Base-by-base conservation (phyloP, 306 rosid species). In the Gillenia trifoliata region DNA sequence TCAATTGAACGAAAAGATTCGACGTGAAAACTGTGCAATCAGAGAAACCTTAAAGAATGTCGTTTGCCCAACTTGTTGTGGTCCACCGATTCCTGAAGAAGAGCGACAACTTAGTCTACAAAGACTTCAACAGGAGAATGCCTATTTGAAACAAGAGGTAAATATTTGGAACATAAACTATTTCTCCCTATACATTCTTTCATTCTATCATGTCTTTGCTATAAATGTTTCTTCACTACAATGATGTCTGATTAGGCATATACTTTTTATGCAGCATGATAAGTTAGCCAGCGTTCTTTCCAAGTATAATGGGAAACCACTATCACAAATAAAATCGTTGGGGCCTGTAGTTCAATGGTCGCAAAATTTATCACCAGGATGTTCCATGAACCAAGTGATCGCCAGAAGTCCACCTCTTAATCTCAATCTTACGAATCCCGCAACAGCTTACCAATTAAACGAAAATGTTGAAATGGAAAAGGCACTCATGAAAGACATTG, bases 41-140 rank as follows among this genome's bases (percentile, higher is more conserved):
- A 82, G 31, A 73, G 96, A 91, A 34, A 85, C 86, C 2, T 56
- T 89, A 38, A 84, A 81, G 73, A 80, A 64, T 56, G 79, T 81
- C 5, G 12, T 68, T 19, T 93, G 98, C 62, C 70, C 80, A 12
- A 11, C 89, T 20, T 91, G 98, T 86, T 88, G 92, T 20, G 96
- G 88, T 68, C 83, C 85, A 15, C 75, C 86, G 5, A 52, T 64
- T 77, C 79, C 83, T 11, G 71, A 75, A 7, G 86, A 80, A 75
- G 86, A 83, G 1, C 78, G 78, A 8, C 62, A 60, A 36, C 77
- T 1, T 20, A 65, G 41, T 63, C 22, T 85, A 11, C 83, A 79
- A 8, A 61, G 74, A 70, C 80, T 93, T 47, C 77, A 64, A 11
- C 68, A 23, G 0, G 89, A 91, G 57, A 88, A 93, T 71, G 61